Evolutionary conservation across 2,329 filamentous ascomycete species (phyloP).

Genomic region (Neophaeococcomyces aloes): DNA sequence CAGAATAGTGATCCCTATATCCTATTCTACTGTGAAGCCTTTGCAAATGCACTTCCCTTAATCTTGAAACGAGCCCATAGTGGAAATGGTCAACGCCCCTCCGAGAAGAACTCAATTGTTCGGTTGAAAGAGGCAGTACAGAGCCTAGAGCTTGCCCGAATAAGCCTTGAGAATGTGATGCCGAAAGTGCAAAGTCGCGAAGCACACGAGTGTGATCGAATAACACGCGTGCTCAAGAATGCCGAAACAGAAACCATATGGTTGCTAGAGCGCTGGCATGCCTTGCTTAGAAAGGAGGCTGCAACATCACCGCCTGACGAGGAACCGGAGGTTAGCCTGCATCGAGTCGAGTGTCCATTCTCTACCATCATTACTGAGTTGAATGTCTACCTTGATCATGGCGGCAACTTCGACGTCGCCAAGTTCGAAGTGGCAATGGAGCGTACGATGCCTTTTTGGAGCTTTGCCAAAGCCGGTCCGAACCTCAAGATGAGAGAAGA

Average conservation of each 20-base stretch:
- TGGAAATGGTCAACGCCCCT: background rate
- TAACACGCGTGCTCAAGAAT: background rate
- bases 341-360: slow-evolving; percentile 2
- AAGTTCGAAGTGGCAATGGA: slow-evolving; percentile 8
- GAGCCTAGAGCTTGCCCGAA: background rate
- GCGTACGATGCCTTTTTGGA: slow-evolving; percentile 4
- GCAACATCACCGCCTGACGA: slow-evolving; percentile 5
- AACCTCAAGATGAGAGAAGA: slow-evolving; percentile 8
- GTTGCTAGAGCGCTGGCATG: slow-evolving; percentile 4
- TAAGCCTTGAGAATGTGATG: background rate
- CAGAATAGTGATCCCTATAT: background rate
- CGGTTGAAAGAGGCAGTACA: slow-evolving; percentile 3
- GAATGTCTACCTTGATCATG: slow-evolving; percentile 3
- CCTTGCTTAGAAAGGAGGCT: background rate
- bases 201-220: background rate
- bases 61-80: background rate
- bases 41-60: slow-evolving; percentile 3
- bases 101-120: slow-evolving; percentile 3
- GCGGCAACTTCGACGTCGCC: background rate
- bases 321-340: slow-evolving; percentile 4
- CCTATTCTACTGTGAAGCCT: slow-evolving; percentile 7
- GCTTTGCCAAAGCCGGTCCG: slow-evolving; percentile 6
- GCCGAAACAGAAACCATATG: slow-evolving; percentile 4
- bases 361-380: slow-evolving; percentile 2
- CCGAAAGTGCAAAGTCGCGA: slow-evolving; percentile 2